Base-by-base conservation (phyloP, 2,329 filamentous ascomycete genomes). In the Beauveria varroae region DNA sequence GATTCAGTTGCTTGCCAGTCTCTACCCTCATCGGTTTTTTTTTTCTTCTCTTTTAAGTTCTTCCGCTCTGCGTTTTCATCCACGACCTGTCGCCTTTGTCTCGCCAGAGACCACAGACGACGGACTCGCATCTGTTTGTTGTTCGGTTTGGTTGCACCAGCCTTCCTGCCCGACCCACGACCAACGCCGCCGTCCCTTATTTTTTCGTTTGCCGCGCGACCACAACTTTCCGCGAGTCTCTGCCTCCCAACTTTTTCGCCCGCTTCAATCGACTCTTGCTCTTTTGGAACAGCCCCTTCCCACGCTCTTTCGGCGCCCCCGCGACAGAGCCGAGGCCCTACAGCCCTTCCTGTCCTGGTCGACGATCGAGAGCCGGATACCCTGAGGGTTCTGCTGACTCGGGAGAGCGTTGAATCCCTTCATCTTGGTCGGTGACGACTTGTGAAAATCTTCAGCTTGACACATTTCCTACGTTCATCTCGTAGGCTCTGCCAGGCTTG, bases 321-420 rank as follows among this genome's bases (percentile, higher is more conserved):
- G 41, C 50, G 28, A 50, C 56, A 51, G 22, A 58, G 56, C 56
- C 56, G 56, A 43, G 56, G 56, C 46, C 49, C 24, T 34, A 52
- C 43, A 51, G 6, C 26, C 37, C 22, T 60, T 20, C 37, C n/a
- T 47, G 57, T 60, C 47, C 56, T 63, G 61, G 51, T 63, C 61
- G 61, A 63, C 61, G 61, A 63, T 63, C 61, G 61, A 63, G 61
- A 63, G 61, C 61, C 40, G 54, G 51, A 62, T 46, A 54, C 50
- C 56, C 56, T 28, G 16, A 54, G 30, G 54, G 60, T 58, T 57
- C 55, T 54, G 60, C 60, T 58, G 37, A 55, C 57, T 63, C 61
- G 61, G 61, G 61, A 63, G 61, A 63, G 60, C 61, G 57, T 53
- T 57, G 58, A 60, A 61, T 61, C 53, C 28, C 41, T 50, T 34